Base-by-base conservation (phyloP, 352 stramenopile species). In the Pythium volutum region DNA sequence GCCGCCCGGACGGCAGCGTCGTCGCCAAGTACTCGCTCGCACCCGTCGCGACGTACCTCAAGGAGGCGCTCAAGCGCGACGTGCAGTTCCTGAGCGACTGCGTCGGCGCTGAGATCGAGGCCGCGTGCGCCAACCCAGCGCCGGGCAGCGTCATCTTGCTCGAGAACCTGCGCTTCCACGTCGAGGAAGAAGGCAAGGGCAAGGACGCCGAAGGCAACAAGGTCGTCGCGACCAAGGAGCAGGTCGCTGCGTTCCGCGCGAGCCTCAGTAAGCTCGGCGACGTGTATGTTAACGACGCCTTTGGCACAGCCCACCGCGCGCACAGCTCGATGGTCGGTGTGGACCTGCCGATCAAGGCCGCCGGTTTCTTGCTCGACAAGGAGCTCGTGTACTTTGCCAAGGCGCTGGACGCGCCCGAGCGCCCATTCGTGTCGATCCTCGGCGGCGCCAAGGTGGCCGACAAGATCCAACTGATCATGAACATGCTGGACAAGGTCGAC, bases 381-480 rank as follows among this genome's bases (percentile, higher is more conserved):
- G 98, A 99, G 79, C 84, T 99, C 6, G 91, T 99, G 75, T 99
- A 99, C 81, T 97, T 99, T 55, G 91, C 97, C 74, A 98, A 98
- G 65, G 98, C 97, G n/a, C 85, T 99, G n/a, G 91, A 99, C 51
- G 75, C 95, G 16, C 97, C 97, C 4, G 95, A 98, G 60, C 87
- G 94, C 36, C 98, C 98, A 36, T 97, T 99, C 64, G 86, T 97
- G 58, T 98, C 97, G 26, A 99, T 99, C 71, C 88, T 99, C 49
- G 98, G 98, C 61, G 98, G 98, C 54, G 97, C 98, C 64, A 99
- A 99, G 84, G 97, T 99, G 38, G 97, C 94, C 39, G 97, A 98
- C 67, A 99, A 99, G 84, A 98, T 99, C 73, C 93, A 97, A 56
- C 84, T 99, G 23, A 99, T 99, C 81, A 96, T 99, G 87, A 98